Evolutionary conservation across 2,329 filamentous ascomycete genomes (phyloP), one percentile per base, ranked within the genome.

Genomic region (Neofusicoccum umdonicola): DNA sequence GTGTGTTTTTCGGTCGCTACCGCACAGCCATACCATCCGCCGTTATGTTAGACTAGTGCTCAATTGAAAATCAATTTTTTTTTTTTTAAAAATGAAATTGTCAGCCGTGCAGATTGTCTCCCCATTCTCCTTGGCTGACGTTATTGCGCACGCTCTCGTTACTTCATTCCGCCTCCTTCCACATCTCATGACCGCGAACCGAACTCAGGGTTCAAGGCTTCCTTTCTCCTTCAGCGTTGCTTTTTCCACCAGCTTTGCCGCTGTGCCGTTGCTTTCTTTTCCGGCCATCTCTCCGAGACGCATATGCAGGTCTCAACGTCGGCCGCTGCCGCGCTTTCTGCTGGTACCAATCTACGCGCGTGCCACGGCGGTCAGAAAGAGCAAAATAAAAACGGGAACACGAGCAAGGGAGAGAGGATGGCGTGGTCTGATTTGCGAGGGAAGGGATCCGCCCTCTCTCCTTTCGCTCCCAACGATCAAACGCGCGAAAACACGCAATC

Each of bases 11-110:
- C 56, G 56, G 56, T 60, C 56, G 42, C 27, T 60, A 60, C 56
- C 56, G 56, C 56, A 35, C 42, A 45, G 15, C 56, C 56, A 60
- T 60, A 60, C 41, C 56, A 47, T 47, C 56, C 22, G 47, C 7
- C 17, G 56, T 60, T 60, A 60, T 47, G 42, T 47, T 60, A 60
- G 56, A 60, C 56, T 60, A 60, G 56, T 60, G 56, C 56, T 58
- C 41, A 60, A 60, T 60, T 60, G 56, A 58, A 60, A 44, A 39
- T 31, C 27, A 31, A 31, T 1, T 31, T 31, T 31, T 31, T 31
- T 31, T 31, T 31, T 31, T 19, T 3, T 3, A 19, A 19, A 19
- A 31, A 31, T 7, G 27, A 31, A 31, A 31, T 31, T 31, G 4
- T 7, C 27, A 31, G 27, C 27, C 6, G 27, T 31, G 37, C 37